Conservation (phyloP, 345 rosid genomes). For the Bruguiera sexangula region DNA sequence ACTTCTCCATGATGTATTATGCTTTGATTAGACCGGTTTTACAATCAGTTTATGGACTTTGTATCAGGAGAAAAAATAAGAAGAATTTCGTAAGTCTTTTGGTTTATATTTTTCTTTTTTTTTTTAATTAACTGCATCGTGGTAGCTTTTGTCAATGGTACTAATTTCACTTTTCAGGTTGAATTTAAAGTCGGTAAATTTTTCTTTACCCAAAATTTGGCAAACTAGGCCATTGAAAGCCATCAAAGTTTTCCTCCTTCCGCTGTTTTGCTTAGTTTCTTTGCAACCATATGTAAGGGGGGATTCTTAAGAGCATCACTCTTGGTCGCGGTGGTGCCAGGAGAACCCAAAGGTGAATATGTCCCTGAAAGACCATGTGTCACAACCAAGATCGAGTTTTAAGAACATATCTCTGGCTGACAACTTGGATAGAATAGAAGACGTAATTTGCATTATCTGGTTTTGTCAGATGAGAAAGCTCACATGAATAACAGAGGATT, state of each 20-base stretch:
- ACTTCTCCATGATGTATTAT: too few relatives aligned
- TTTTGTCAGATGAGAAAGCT: background rate
- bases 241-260: slow-evolving; percentile 75
- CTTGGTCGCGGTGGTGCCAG: slow-evolving; percentile 59
- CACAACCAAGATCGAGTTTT: background rate
- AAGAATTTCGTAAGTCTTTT: too few relatives aligned
- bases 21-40: too few relatives aligned
- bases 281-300: slow-evolving; percentile 42
- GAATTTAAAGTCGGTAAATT: background rate
- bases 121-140: too few relatives aligned
- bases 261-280: slow-evolving; percentile 62
- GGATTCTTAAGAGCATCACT: slow-evolving; percentile 60
- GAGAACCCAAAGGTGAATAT: slow-evolving; percentile 80
- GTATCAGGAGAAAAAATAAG: too few relatives aligned
- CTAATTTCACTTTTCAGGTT: background rate
- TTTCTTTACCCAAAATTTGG: slow-evolving; percentile 42
- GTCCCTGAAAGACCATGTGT: slow-evolving; percentile 42
- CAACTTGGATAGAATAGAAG: background rate
- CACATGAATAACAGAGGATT: background rate
- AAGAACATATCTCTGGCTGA: background rate
- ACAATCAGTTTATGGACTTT: too few relatives aligned
- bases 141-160: too few relatives aligned
- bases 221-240: slow-evolving; percentile 68
- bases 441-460: too few relatives aligned
- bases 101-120: too few relatives aligned